These are phyloP conservation scores for Vaccinium macrocarpon DNA, from an alignment of 148 eudicot genomes.

Conservation along the genomic window DNA sequence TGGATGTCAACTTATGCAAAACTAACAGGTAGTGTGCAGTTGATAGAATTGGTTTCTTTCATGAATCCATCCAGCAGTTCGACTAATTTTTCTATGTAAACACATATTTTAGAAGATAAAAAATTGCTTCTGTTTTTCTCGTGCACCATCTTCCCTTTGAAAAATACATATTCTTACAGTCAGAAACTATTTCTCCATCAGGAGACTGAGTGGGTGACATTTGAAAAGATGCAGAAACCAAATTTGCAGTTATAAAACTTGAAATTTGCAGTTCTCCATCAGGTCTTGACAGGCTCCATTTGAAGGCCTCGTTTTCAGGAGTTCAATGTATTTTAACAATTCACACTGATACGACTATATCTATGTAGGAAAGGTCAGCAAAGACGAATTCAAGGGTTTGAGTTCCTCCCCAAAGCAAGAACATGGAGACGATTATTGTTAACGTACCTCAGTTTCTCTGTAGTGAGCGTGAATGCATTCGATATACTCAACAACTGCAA, in stretches of 20 bases:
- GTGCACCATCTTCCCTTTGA: neutral
- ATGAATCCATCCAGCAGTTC: neutral
- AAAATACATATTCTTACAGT: neutral
- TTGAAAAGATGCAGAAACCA: neutral
- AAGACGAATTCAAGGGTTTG: neutral
- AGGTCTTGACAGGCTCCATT: neutral
- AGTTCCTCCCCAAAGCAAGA: neutral
- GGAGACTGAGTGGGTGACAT: neutral
- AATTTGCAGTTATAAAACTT: neutral
- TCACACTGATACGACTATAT: neutral
- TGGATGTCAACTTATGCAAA: neutral
- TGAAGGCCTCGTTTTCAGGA: neutral
- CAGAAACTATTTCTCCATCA: neutral
- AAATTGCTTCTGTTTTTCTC: no score
- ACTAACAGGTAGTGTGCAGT: neutral
- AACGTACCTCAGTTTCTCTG: slow-evolving; percentile 51
- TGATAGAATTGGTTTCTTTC: neutral
- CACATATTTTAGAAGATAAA: neutral
- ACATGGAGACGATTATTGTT: neutral
- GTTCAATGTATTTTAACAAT: neutral
- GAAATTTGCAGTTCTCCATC: neutral
- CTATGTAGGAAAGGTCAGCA: no score
- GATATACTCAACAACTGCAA: slow-evolving; percentile 61
- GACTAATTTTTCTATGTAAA: neutral
- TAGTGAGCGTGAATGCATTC: slow-evolving; percentile 63